These are phyloP conservation scores for Fusarium sp. DNA, from an alignment of 2,329 filamentous ascomycete genomes.

Conservation along the genomic window DNA sequence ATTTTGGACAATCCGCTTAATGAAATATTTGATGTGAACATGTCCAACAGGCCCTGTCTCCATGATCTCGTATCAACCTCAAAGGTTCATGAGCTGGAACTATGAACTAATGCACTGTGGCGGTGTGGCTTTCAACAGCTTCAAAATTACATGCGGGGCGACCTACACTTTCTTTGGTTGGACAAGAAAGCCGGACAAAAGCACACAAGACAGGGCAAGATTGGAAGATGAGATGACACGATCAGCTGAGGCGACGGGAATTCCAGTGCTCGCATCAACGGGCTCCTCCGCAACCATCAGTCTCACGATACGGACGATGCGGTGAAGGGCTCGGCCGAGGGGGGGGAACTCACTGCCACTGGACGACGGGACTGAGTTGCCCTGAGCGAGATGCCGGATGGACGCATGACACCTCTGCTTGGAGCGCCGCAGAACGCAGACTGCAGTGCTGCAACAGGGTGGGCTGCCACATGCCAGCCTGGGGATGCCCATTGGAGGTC, in stretches of 20 bases:
- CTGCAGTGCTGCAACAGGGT: not conserved
- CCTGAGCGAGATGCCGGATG: slow-evolving; percentile 20
- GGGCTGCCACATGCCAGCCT: slow-evolving; percentile 32
- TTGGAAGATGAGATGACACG: slow-evolving; percentile 17
- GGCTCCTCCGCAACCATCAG: slow-evolving; percentile 19
- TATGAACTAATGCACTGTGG: slow-evolving; percentile 6
- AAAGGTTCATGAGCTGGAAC: not conserved
- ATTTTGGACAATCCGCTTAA: not conserved
- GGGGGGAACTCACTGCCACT: slow-evolving; percentile 8
- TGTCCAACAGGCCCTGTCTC: not conserved
- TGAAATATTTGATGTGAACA: not conserved
- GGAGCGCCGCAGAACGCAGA: slow-evolving; percentile 30
- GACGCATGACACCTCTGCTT: slow-evolving; percentile 37
- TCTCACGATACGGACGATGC: slow-evolving; percentile 31
- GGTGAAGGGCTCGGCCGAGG: slow-evolving; percentile 33
- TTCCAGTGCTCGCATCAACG: slow-evolving; percentile 21
- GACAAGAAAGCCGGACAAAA: slow-evolving; percentile 1
- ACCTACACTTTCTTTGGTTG: slow-evolving; percentile 7
- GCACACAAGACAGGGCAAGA: slow-evolving; percentile 13
- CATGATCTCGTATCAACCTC: not conserved
- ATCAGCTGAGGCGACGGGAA: slow-evolving; percentile 33
- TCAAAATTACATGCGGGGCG: slow-evolving; percentile 22
- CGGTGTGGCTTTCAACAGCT: slow-evolving; percentile 31
- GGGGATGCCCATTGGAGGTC: slow-evolving; percentile 24
- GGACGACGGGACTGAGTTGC: not conserved